Percentiles rank a stretch among this genome's conserved stretches.
phyloP scores from a whole-genome alignment of 139 green algal species.

The Chlorella sp. region DNA sequence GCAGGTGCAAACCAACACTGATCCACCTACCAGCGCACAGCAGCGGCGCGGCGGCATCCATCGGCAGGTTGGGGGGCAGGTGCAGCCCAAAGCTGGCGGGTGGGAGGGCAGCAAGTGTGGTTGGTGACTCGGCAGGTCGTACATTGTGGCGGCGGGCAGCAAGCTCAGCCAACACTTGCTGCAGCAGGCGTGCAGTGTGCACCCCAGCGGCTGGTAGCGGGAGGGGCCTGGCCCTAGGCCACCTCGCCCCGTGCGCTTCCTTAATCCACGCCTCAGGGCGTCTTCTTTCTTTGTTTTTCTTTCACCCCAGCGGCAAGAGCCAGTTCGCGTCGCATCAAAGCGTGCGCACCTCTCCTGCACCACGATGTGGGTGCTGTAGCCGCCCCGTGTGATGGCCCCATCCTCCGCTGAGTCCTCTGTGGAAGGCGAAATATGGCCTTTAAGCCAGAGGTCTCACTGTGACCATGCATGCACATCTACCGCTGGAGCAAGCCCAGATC shows the following conservation, averaged over 20 bases:
- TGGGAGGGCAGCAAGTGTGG: neutral
- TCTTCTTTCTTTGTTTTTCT: too few relatives aligned
- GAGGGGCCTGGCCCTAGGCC: too few relatives aligned
- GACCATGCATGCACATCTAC: too few relatives aligned
- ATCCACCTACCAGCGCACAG: conserved; percentile 66
- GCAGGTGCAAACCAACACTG: too few relatives aligned
- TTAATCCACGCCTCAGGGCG: neutral
- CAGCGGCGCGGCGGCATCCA: conserved; percentile 75
- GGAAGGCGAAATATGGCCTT: too few relatives aligned
- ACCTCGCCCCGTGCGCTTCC: too few relatives aligned
- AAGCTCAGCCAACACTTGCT: too few relatives aligned
- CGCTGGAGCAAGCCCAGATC: too few relatives aligned
- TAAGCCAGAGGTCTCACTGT: too few relatives aligned
- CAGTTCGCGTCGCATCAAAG: too few relatives aligned
- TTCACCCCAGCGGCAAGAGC: too few relatives aligned
- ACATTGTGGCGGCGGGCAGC: neutral
- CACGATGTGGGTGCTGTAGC: conserved; percentile 79
- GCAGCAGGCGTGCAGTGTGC: neutral
- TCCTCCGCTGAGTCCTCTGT: conserved; percentile 32
- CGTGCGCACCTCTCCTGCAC: conserved; percentile 56
- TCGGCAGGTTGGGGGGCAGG: conserved; percentile 69
- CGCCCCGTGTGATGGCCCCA: conserved; percentile 66
- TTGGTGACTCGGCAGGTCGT: neutral
- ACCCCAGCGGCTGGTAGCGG: neutral
- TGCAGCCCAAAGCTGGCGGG: conserved; percentile 53